Conservation (phyloP, 2,329 filamentous ascomycete genomes). For the Beauveria bassiana region DNA sequence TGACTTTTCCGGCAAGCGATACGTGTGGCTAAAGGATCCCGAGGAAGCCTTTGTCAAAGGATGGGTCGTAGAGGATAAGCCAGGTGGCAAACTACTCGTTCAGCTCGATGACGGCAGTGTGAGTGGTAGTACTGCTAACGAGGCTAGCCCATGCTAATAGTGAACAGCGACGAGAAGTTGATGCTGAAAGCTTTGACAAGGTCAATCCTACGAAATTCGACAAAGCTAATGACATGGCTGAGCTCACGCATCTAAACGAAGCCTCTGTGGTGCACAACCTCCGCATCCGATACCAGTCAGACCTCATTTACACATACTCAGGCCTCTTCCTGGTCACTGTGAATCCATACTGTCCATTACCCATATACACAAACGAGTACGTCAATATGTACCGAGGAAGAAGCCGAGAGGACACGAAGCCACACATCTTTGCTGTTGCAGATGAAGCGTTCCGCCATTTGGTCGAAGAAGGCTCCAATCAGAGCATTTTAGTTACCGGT, state of each 20-base stretch:
- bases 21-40: slow-evolving; percentile 92
- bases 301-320: slow-evolving; percentile 97
- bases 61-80: slow-evolving; percentile 79
- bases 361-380: slow-evolving; percentile 95
- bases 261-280: slow-evolving; percentile 96
- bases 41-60: slow-evolving; percentile 85
- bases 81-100: slow-evolving; percentile 63
- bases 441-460: slow-evolving; percentile 94
- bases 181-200: slow-evolving; percentile 86
- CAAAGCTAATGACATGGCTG: slow-evolving; percentile 98
- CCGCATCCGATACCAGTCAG: slow-evolving; percentile 87
- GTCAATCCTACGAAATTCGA: slow-evolving; percentile 99
- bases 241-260: slow-evolving; percentile 95
- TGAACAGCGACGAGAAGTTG: slow-evolving; percentile 73
- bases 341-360: slow-evolving; percentile 89
- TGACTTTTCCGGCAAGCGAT: slow-evolving; percentile 96
- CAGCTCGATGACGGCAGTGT: slow-evolving; percentile 91
- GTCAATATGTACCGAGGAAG: slow-evolving; percentile 96
- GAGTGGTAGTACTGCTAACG: slow-evolving; percentile 29
- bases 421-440: slow-evolving; percentile 96
- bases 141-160: slow-evolving; percentile 10
- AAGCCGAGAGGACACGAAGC: slow-evolving; percentile 86
- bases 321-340: slow-evolving; percentile 94
- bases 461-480: slow-evolving; percentile 89
- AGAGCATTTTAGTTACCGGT: slow-evolving; percentile 95